Evolutionary conservation across 768 basidiomycete genomes (phyloP).

Genomic region (Macrolepiota albuminosa): DNA sequence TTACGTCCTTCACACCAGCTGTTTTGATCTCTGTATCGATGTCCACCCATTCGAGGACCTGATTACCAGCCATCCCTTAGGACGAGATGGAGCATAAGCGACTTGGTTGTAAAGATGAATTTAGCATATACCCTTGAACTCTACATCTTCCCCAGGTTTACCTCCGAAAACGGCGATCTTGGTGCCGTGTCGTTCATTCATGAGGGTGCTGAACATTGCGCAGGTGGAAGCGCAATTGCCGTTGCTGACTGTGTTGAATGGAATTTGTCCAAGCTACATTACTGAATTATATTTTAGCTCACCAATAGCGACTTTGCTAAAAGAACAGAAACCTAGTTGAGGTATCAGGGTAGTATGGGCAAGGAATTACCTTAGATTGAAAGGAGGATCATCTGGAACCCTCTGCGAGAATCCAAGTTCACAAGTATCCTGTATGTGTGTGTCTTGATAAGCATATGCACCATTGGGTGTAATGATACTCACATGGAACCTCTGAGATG

Average conservation of each 20-base stretch:
- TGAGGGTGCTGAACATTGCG: conserved; percentile 57
- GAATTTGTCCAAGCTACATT: neutral
- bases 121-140: conserved; percentile 41
- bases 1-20: conserved; percentile 42
- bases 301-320: conserved; percentile 44
- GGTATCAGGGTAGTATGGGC: neutral
- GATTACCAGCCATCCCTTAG: conserved; percentile 54
- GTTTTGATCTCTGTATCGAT: conserved; percentile 61
- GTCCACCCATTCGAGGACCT: conserved; percentile 58
- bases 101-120: neutral
- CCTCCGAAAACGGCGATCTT: conserved; percentile 55
- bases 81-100: neutral
- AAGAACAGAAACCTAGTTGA: neutral
- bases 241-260: conserved; percentile 29
- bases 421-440: conserved; percentile 34
- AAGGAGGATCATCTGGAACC: conserved; percentile 42
- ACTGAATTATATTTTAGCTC: conserved; percentile 5
- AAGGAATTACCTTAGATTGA: conserved; percentile 32
- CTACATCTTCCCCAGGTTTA: conserved; percentile 42
- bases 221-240: conserved; percentile 57
- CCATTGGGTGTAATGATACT: conserved; percentile 5
- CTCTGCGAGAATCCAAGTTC: conserved; percentile 30
- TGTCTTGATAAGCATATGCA: neutral
- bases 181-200: conserved; percentile 51
- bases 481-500: conserved; percentile 46